Evolutionary conservation across 2,329 filamentous ascomycete genomes (phyloP), one percentile per base, ranked within the genome.

Genomic region (Curvularia hawaiiensis): DNA sequence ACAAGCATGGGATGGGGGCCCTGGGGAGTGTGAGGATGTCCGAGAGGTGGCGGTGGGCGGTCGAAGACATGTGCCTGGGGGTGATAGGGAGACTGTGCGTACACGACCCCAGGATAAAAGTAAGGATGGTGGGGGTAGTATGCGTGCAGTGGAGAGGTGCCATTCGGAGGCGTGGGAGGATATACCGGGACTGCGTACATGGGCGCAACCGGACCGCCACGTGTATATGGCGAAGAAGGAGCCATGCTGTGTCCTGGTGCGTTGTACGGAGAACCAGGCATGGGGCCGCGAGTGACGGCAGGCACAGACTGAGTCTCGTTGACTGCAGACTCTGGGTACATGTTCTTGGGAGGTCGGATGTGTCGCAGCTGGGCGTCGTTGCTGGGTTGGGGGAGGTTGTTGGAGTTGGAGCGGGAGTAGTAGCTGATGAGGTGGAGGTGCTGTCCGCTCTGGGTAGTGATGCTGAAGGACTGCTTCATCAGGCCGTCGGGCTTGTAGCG

Each of bases 381-480:
- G 46, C 90, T 90, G 0, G 95, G 95, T 70, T 95, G 90, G 63
- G 87, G 85, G 30, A 98, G 83, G 50, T 90, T 90, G 57, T 87
- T 84, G 28, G 90, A 86, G 57, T 91, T 87, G 28, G 91, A 90
- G 54, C 93, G 86, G 3, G 92, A 90, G 78, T 93, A 98, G 80
- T 99, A 99, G 69, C 94, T 97, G 79, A 99, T 99, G 50, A 99
- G 85, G 79, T 99, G 95, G 2, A 99, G 87, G 74, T 98, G 95
- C 70, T 97, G 92, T 64, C 92, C 86, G 38, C 84, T 88, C 1
- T 90, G 92, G 1, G 95, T 98, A 22, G 93, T 97, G 79, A 99
- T 98, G 79, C 94, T 98, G 83, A 98, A 99, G 0, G 95, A 98
- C 79, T 99, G 95, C 84, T 99, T 99, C 92, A 98, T 97, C 4